Percentiles rank a stretch among this genome's conserved stretches.
Conservation (phyloP, 2,329 filamentous ascomycete species). For the Periglandula ipomoeae region DNA sequence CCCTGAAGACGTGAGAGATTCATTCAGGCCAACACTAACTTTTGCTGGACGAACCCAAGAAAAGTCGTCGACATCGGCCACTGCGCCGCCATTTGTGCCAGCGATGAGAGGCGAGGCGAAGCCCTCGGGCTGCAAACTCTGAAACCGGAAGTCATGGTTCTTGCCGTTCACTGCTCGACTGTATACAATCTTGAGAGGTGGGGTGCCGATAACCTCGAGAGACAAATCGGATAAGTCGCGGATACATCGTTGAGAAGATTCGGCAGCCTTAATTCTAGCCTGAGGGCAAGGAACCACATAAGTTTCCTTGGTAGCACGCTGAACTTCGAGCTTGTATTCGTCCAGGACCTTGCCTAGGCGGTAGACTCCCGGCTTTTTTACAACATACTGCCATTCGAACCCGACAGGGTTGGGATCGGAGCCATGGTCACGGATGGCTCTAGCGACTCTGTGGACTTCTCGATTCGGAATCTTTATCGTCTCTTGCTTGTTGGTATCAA, state of each 20-base stretch:
- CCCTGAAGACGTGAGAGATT: constrained; percentile 71
- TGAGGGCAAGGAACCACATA: constrained; percentile 81
- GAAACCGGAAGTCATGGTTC: constrained; percentile 78
- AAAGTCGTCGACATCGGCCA: constrained; percentile 57
- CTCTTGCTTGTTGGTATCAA: constrained; percentile 73
- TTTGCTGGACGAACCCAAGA: constrained; percentile 72
- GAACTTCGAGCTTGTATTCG: constrained; percentile 88
- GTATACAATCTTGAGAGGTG: constrained; percentile 88
- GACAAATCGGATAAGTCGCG: constrained; percentile 81
- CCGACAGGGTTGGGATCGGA: constrained; percentile 52
- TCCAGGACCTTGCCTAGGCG: constrained; percentile 78
- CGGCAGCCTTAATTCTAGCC: constrained; percentile 59
- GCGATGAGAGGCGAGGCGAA: constrained; percentile 69
- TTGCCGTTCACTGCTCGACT: constrained; percentile 78
- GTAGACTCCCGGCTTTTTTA: constrained; percentile 86
- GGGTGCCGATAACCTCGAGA: constrained; percentile 77
- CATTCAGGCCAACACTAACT: constrained; percentile 77
- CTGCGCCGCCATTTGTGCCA: constrained; percentile 48
- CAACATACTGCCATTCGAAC: constrained; percentile 59
- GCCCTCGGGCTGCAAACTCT: constrained; percentile 86
- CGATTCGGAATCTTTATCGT: constrained; percentile 64
- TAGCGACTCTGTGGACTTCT: constrained; percentile 67
- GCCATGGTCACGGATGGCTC: constrained; percentile 55
- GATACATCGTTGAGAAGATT: constrained; percentile 61
- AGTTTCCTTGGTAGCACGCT: constrained; percentile 64